phyloP scores from a whole-genome alignment of 352 stramenopile species.

The Aphanomyces astaci region DNA sequence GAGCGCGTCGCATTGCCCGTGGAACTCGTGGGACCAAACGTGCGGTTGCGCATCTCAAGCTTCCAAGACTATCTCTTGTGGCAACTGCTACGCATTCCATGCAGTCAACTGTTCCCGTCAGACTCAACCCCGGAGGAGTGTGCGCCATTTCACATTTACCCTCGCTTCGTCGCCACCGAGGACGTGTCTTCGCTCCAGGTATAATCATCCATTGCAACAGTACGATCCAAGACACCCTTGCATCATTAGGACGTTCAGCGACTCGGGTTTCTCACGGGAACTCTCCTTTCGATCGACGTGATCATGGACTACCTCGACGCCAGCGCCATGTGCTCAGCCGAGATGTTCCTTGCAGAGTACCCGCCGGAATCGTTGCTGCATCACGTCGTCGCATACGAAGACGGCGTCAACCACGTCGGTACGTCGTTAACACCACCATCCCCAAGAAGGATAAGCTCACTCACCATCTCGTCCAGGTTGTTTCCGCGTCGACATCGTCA shows the following conservation, averaged over 20 bases:
- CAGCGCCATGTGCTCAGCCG: slow-evolving; percentile 42
- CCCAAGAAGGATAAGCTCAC: neutral
- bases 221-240: slow-evolving; percentile 35
- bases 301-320: slow-evolving; percentile 59
- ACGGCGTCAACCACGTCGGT: neutral
- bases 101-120: slow-evolving; percentile 56
- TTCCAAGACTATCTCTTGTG: slow-evolving; percentile 73
- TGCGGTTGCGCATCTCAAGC: slow-evolving; percentile 34
- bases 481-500: slow-evolving; percentile 4
- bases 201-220: no score
- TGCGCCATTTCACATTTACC: slow-evolving; percentile 70
- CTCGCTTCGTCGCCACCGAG: slow-evolving; percentile 68
- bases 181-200: slow-evolving; percentile 54
- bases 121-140: slow-evolving; percentile 43
- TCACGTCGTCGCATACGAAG: slow-evolving; percentile 47
- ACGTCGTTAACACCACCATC: slow-evolving; percentile 23
- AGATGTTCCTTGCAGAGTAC: slow-evolving; percentile 44
- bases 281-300: slow-evolving; percentile 51
- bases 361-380: slow-evolving; percentile 48
- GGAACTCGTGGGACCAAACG: neutral
- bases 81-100: slow-evolving; percentile 63
- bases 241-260: slow-evolving; percentile 31
- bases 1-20: slow-evolving; percentile 51
- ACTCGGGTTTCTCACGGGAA: slow-evolving; percentile 68
- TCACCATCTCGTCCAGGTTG: slow-evolving; percentile 10